Percentiles rank a stretch among this genome's conserved stretches.
Conservation (phyloP, 2,329 filamentous ascomycete genomes). For the Beauveria varroae region DNA sequence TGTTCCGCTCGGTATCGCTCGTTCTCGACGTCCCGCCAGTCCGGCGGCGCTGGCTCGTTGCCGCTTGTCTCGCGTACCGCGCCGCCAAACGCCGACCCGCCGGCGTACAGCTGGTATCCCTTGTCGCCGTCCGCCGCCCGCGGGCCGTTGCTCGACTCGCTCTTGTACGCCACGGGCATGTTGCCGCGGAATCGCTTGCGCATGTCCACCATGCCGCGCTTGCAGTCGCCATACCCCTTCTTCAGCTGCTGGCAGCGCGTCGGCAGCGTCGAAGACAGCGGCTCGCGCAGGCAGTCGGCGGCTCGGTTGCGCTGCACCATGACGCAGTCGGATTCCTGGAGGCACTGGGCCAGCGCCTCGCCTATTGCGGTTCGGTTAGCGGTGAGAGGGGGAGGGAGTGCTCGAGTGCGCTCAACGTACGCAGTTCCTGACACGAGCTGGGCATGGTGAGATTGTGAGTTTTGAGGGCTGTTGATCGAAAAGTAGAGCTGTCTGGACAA, state of each 20-base stretch:
- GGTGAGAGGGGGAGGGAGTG: neutral
- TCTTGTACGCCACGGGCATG: slow-evolving; percentile 65
- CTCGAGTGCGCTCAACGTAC: slow-evolving; percentile 45
- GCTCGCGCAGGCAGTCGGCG: slow-evolving; percentile 78
- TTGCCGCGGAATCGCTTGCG: slow-evolving; percentile 96
- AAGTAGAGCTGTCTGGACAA: neutral
- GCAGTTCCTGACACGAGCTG: slow-evolving; percentile 92
- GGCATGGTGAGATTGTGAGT: slow-evolving; percentile 56
- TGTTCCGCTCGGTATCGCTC: slow-evolving; percentile 43
- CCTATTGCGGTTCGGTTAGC: slow-evolving; percentile 43
- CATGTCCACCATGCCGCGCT: slow-evolving; percentile 96
- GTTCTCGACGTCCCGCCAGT: slow-evolving; percentile 60
- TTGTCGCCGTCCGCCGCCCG: slow-evolving; percentile 30
- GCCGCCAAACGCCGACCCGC: slow-evolving; percentile 60
- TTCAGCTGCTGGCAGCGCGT: slow-evolving; percentile 87
- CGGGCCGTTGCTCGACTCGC: slow-evolving; percentile 41
- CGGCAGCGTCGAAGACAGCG: slow-evolving; percentile 74
- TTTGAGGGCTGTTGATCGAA: slow-evolving; percentile 4
- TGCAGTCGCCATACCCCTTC: slow-evolving; percentile 90
- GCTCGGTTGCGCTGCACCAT: slow-evolving; percentile 84
- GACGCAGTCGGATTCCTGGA: slow-evolving; percentile 94
- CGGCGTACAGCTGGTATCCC: slow-evolving; percentile 71
- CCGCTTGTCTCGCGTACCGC: slow-evolving; percentile 59
- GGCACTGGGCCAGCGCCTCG: slow-evolving; percentile 84
- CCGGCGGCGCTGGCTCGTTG: slow-evolving; percentile 52